A percentile compares a stretch with the other conserved stretches of the same genome.
phyloP scores from a whole-genome alignment of 176 grass and related monocot species.

The Paspalum notatum region DNA sequence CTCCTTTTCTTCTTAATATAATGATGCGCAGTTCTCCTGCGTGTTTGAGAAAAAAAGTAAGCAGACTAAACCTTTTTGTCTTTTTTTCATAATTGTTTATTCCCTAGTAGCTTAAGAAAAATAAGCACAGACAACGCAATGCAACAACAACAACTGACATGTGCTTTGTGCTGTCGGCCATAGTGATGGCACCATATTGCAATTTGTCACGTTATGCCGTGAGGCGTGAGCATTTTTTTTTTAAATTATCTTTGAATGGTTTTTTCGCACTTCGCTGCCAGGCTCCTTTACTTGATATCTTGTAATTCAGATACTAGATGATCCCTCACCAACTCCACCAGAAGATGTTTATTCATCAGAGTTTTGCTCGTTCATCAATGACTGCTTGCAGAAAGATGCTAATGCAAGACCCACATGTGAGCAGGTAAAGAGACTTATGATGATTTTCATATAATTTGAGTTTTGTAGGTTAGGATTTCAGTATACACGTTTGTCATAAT shows the following conservation, averaged over 20 bases:
- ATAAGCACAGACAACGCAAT: background rate
- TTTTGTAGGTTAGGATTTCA: constrained; percentile 14
- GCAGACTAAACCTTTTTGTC: background rate
- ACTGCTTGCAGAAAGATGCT: constrained; percentile 88
- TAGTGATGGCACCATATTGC: background rate
- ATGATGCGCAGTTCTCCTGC: too few species aligned
- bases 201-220: background rate
- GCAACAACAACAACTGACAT: background rate
- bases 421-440: constrained; percentile 46
- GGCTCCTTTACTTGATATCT: constrained; percentile 18
- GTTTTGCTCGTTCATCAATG: constrained; percentile 90
- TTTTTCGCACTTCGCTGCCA: constrained; percentile 17
- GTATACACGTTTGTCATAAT: constrained; percentile 8
- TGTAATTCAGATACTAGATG: constrained; percentile 77
- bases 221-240: constrained; percentile 11
- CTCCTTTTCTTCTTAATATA: too few species aligned
- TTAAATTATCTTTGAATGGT: constrained; percentile 8
- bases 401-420: constrained; percentile 75
- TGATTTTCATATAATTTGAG: constrained; percentile 31
- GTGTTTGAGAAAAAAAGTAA: too few species aligned
- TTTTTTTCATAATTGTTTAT: background rate
- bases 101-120: background rate
- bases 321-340: constrained; percentile 80
- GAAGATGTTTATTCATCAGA: constrained; percentile 71
- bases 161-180: background rate